These are phyloP conservation scores for Aquilaria agallochum DNA, from an alignment of 441 rosid genomes.

Conservation along the genomic window DNA sequence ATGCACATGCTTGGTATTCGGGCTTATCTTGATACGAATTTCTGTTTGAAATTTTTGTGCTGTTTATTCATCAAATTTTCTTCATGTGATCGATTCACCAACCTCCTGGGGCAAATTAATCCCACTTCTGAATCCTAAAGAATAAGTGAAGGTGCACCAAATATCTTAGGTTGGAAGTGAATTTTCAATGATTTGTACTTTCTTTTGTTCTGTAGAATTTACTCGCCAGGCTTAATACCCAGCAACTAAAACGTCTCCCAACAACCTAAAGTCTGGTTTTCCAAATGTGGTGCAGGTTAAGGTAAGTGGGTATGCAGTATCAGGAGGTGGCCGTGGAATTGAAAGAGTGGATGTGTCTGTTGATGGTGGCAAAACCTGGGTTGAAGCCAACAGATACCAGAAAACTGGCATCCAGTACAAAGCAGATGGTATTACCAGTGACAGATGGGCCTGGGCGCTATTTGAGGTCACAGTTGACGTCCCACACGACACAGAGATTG, in stretches of 20 bases:
- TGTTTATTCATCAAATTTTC: too few species aligned
- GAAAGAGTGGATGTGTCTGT: conserved; percentile 91
- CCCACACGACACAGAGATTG: conserved; percentile 50
- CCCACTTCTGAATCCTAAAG: too few species aligned
- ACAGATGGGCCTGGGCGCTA: conserved; percentile 99
- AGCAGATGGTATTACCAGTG: conserved; percentile 56
- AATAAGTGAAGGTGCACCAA: too few species aligned
- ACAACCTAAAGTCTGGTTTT: conserved; percentile 8
- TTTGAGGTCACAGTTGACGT: conserved; percentile 72
- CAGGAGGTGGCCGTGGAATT: conserved; percentile 99
- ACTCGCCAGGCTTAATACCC: neutral
- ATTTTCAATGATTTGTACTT: too few species aligned
- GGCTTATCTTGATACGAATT: too few species aligned
- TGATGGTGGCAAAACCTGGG: conserved; percentile 94
- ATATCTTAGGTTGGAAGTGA: too few species aligned
- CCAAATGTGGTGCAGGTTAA: conserved; percentile 45
- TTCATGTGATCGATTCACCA: too few species aligned
- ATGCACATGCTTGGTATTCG: too few species aligned
- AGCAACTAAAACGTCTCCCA: neutral
- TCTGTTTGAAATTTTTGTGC: too few species aligned
- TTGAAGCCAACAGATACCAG: conserved; percentile 79
- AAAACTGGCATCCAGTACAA: conserved; percentile 52
- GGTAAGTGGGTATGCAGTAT: conserved; percentile 80
- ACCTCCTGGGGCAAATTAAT: too few species aligned
- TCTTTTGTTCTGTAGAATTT: neutral